phyloP scores from a whole-genome alignment of 345 rosid species.

The Melastoma malabathricum region DNA sequence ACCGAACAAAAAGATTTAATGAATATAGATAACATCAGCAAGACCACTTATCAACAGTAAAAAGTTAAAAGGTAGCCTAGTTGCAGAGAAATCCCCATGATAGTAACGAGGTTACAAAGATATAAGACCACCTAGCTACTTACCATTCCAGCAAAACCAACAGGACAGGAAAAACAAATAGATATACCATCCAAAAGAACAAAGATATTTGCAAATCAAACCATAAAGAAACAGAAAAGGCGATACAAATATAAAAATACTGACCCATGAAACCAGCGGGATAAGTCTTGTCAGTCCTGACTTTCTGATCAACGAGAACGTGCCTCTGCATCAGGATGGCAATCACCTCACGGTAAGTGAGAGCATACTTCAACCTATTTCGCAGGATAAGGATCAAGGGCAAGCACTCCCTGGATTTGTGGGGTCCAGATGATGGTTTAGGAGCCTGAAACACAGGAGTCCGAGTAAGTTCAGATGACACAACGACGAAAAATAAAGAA shows the following conservation, averaged over 20 bases:
- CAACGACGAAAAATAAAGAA: neutral
- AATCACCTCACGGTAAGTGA: constrained; percentile 5
- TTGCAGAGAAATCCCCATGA: no score
- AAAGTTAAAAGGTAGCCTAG: no score
- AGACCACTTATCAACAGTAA: no score
- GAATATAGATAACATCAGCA: no score
- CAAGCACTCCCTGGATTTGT: constrained; percentile 12
- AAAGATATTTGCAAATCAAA: no score
- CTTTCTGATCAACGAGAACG: constrained; percentile 4
- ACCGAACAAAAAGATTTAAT: no score
- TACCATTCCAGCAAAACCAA: no score
- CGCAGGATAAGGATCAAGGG: constrained; percentile 7
- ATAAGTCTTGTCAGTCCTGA: constrained; percentile 6
- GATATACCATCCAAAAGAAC: no score
- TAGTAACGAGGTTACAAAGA: no score
- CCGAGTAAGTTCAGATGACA: neutral
- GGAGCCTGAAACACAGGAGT: constrained; percentile 7
- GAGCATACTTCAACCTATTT: constrained; percentile 5
- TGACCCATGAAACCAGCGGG: constrained; percentile 15
- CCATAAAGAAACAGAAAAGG: no score
- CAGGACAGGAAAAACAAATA: no score
- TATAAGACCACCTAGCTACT: no score
- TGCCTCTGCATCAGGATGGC: constrained; percentile 6
- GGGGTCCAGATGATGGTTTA: constrained; percentile 18
- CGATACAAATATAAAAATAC: neutral